phyloP scores from a whole-genome alignment of 1,284 basidiomycete species.

The Naganishia liquefaciens region DNA sequence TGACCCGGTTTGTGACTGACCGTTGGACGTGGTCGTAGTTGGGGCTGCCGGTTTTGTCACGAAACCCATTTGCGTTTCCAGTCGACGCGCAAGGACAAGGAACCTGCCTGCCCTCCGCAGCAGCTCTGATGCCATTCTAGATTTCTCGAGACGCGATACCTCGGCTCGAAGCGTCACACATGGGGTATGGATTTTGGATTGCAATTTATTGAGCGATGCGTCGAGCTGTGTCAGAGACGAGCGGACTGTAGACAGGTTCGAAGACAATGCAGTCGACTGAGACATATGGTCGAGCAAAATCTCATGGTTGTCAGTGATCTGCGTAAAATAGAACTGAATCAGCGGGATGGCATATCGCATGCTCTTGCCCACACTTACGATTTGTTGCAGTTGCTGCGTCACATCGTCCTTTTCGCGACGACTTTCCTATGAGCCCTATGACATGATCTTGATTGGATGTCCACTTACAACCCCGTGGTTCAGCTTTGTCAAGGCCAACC shows the following conservation, averaged over 20 bases:
- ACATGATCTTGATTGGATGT: not conserved
- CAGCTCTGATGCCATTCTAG: slow-evolving; percentile 79
- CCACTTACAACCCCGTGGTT: slow-evolving; percentile 65
- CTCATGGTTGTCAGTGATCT: slow-evolving; percentile 55
- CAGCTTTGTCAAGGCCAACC: slow-evolving; percentile 78
- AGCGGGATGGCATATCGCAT: not conserved
- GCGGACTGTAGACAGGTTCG: slow-evolving; percentile 46
- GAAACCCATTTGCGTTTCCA: slow-evolving; percentile 72
- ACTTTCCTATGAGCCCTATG: no score
- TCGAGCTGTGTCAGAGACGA: slow-evolving; percentile 44
- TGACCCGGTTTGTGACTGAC: not conserved
- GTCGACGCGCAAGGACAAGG: slow-evolving; percentile 71
- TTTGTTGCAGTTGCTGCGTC: slow-evolving; percentile 75
- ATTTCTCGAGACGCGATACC: slow-evolving; percentile 69
- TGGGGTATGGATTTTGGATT: slow-evolving; percentile 77
- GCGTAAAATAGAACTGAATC: slow-evolving; percentile 53
- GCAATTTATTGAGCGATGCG: slow-evolving; percentile 61
- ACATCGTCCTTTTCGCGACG: slow-evolving; percentile 65
- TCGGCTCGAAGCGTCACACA: slow-evolving; percentile 70
- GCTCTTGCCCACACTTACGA: slow-evolving; percentile 59
- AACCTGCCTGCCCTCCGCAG: slow-evolving; percentile 78
- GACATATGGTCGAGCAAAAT: slow-evolving; percentile 55
- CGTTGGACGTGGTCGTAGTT: not conserved
- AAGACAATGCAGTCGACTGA: slow-evolving; percentile 67
- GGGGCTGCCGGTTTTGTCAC: slow-evolving; percentile 15